These are phyloP conservation scores for Solanum tarapatanum DNA, from an alignment of 257 asterid species.

Conservation along the genomic window DNA sequence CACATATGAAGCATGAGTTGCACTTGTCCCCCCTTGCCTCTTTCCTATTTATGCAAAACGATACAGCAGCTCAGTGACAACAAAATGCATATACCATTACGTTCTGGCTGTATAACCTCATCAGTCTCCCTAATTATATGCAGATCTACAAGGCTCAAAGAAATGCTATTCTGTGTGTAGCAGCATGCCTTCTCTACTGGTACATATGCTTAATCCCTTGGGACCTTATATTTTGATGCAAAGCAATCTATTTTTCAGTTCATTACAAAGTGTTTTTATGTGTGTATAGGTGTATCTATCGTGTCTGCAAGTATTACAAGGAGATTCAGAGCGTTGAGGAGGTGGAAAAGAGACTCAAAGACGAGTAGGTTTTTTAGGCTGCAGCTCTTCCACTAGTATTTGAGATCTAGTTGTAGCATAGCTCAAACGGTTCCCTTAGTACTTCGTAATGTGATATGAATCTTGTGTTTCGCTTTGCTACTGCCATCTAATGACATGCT, in stretches of 20 bases:
- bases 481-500: not conserved
- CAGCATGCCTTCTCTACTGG: conserved; percentile 78
- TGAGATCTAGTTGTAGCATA: not conserved
- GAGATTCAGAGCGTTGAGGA: conserved; percentile 62
- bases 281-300: conserved; percentile 62
- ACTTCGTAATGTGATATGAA: not conserved
- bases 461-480: not conserved
- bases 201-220: conserved; percentile 2
- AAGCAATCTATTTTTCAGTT: not conserved
- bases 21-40: not conserved
- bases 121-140: not conserved
- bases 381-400: not conserved
- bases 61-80: not conserved
- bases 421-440: not conserved
- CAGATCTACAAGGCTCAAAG: conserved; percentile 91
- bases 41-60: not conserved
- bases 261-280: not conserved
- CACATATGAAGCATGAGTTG: not conserved
- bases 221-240: not conserved
- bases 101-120: not conserved
- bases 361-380: conserved; percentile 27
- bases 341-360: conserved; percentile 82
- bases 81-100: not conserved
- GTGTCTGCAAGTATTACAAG: conserved; percentile 57
- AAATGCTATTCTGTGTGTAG: conserved; percentile 54